Base-by-base conservation (phyloP, 2,329 filamentous ascomycete species). In the Sporothrix protearum region DNA sequence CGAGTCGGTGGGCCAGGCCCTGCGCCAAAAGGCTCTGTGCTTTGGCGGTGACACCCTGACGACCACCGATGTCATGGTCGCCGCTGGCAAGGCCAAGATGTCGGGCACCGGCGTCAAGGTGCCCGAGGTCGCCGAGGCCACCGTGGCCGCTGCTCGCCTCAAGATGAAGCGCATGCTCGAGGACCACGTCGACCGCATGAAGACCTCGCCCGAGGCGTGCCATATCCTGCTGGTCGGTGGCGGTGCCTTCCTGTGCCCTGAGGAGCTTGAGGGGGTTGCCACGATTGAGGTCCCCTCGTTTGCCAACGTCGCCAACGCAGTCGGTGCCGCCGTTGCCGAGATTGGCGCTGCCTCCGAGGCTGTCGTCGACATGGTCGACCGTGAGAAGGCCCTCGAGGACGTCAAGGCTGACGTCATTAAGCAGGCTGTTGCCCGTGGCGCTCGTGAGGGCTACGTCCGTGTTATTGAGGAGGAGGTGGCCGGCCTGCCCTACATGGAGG, bases 171-270 rank as follows among this genome's bases (percentile, higher is more conserved):
- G 75, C 22, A 88, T 86, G 80, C 78, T 89, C 2, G 87, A 89
- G 71, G 82, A 80, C 36, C 81, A 85, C 1, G 84, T 90, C 33
- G 88, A 90, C 76, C 86, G 82, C 4, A 89, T 89, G 83, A 90
- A 90, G 76, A 88, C 85, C 0, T 88, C 87, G 0, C 86, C 86
- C 0, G 84, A 85, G 25, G 84, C 88, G 33, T 74, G 89, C 0
- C 84, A 86, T 0, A 87, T 90, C 0, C 78, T 91, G 0, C 84
- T 91, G 0, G 89, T 91, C 0, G 88, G 89, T 12, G 89, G 89
- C 0, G 89, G 89, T 6, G 87, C 88, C 0, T 81, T 90, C 9
- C 83, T 90, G 57, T 85, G 86, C 0, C 87, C 87, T 0, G 80
- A 85, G 42, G 78, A 83, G 28, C 80, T 90, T 0, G 80, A 81